Percentiles rank a stretch among this genome's conserved stretches.
These are phyloP conservation scores for Teratosphaeria pseudoeucalypti DNA, from an alignment of 2,329 filamentous ascomycete species.

Conservation along the genomic window DNA sequence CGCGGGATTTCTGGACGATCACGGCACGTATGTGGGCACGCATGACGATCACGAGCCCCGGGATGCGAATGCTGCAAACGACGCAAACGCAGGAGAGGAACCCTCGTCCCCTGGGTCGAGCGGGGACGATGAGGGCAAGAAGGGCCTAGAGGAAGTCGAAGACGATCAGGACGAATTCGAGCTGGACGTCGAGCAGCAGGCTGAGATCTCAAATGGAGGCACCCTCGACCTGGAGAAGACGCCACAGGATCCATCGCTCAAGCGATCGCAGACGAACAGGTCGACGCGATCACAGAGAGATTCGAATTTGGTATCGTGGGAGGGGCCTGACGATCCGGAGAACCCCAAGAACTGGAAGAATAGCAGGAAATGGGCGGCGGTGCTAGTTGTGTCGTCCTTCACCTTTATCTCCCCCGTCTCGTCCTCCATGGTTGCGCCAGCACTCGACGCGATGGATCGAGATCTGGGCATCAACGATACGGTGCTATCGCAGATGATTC, in stretches of 20 bases:
- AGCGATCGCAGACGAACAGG: neutral
- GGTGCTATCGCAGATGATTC: conserved; percentile 16
- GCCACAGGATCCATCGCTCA: neutral
- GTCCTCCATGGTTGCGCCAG: conserved; percentile 26
- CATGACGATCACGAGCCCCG: neutral
- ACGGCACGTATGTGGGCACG: neutral
- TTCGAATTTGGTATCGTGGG: conserved; percentile 29
- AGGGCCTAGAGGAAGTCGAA: conserved; percentile 1
- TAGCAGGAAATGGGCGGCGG: conserved; percentile 32
- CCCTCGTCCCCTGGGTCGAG: neutral
- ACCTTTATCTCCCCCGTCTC: conserved; percentile 26
- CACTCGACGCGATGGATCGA: conserved; percentile 13
- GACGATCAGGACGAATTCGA: neutral
- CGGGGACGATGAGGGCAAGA: neutral
- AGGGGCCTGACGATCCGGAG: conserved; percentile 30
- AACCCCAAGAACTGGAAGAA: conserved; percentile 37
- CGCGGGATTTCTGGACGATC: neutral
- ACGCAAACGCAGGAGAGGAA: neutral
- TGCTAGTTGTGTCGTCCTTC: conserved; percentile 24
- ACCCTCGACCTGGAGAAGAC: neutral
- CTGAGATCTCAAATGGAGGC: neutral
- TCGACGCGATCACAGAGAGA: conserved; percentile 2
- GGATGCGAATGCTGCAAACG: neutral
- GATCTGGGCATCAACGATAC: conserved; percentile 19
- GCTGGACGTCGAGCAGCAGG: neutral